phyloP scores from a whole-genome alignment of 2,329 filamentous ascomycete genomes.

The Trichoderma pleuroti region DNA sequence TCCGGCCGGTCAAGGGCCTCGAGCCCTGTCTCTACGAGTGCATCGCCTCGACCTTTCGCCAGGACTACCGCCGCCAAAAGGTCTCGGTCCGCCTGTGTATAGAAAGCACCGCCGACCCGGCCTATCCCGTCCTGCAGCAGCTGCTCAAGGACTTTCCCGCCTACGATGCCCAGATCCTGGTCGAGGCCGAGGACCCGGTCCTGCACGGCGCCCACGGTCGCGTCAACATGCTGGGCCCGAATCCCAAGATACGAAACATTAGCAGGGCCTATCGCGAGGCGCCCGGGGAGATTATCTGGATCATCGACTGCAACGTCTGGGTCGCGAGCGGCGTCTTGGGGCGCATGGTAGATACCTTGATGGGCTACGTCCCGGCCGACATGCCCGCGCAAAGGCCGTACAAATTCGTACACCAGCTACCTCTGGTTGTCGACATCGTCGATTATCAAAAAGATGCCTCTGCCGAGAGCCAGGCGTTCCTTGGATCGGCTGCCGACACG shows the following conservation, averaged over 20 bases:
- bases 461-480: constrained; percentile 28
- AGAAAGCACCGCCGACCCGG: constrained; percentile 68
- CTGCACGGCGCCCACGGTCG: constrained; percentile 54
- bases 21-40: constrained; percentile 91
- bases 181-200: constrained; percentile 78
- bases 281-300: constrained; percentile 84
- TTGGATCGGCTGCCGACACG: constrained; percentile 35
- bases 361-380: constrained; percentile 57
- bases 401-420: constrained; percentile 95
- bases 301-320: constrained; percentile 97
- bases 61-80: constrained; percentile 73
- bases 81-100: constrained; percentile 82
- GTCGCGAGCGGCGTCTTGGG: constrained; percentile 73
- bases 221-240: constrained; percentile 70
- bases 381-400: constrained; percentile 53
- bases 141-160: constrained; percentile 70
- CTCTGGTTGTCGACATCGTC: constrained; percentile 75
- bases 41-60: constrained; percentile 77
- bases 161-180: constrained; percentile 67
- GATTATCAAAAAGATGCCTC: constrained; percentile 26
- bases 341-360: constrained; percentile 84
- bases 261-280: constrained; percentile 89
- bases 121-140: constrained; percentile 68
- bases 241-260: constrained; percentile 98
- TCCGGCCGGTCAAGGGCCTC: constrained; percentile 88